phyloP scores from a whole-genome alignment of 345 rosid genomes.

The Reutealis trisperma region DNA sequence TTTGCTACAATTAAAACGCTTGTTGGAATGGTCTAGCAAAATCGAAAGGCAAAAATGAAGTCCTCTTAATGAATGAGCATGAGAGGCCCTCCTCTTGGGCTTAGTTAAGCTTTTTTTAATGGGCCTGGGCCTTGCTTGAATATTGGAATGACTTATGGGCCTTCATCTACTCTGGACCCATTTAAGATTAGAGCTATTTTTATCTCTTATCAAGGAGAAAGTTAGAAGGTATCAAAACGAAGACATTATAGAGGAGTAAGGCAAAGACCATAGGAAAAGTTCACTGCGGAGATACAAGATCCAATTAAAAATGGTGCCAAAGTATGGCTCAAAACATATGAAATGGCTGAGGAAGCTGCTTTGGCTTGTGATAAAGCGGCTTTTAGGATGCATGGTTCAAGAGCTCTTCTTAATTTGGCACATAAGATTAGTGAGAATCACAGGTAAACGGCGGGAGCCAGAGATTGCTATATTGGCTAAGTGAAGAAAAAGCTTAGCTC shows the following conservation, averaged over 20 bases:
- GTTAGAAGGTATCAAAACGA: conserved; percentile 6
- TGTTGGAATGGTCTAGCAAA: too few relatives aligned
- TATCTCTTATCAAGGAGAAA: too few relatives aligned
- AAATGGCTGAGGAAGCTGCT: conserved; percentile 44
- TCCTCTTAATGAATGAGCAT: too few relatives aligned
- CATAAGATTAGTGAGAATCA: conserved; percentile 24
- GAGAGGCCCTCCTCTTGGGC: too few relatives aligned
- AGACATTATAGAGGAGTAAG: conserved; percentile 48
- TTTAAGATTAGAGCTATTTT: too few relatives aligned
- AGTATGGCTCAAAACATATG: conserved; percentile 41
- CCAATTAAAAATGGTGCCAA: conserved; percentile 39
- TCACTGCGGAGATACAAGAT: conserved; percentile 40
- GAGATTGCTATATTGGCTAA: conserved; percentile 20
- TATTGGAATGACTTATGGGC: too few relatives aligned
- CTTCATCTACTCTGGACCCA: too few relatives aligned
- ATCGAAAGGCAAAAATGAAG: too few relatives aligned
- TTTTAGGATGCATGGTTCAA: conserved; percentile 37
- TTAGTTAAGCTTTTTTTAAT: too few relatives aligned
- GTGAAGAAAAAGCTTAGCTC: conserved; percentile 24
- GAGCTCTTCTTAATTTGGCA: conserved; percentile 36
- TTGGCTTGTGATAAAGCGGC: conserved; percentile 40
- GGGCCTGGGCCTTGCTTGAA: too few relatives aligned
- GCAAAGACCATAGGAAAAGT: conserved; percentile 41
- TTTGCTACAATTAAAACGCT: too few relatives aligned
- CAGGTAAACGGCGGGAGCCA: conserved; percentile 13